Evolutionary conservation across 2,329 filamentous ascomycete genomes (phyloP).

Genomic region (Cercospora sojina): DNA sequence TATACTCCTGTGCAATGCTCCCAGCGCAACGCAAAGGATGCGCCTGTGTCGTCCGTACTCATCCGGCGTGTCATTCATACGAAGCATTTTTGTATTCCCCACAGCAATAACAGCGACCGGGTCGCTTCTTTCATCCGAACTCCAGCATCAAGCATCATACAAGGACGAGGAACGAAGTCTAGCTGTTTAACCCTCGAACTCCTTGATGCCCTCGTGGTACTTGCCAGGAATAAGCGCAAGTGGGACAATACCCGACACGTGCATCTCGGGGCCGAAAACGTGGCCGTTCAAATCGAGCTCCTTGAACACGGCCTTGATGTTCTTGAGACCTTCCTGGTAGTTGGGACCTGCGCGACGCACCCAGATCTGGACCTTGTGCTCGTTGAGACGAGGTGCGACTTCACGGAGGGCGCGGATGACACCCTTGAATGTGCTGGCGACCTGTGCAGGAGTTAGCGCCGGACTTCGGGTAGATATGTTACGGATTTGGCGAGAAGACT

Average conservation of each 20-base stretch:
- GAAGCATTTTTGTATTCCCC: conserved; percentile 4
- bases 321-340: conserved; percentile 99
- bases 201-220: conserved; percentile 58
- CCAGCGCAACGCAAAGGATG: conserved; percentile 7
- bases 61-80: conserved; percentile 13
- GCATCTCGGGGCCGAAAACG: conserved; percentile 76
- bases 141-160: neutral
- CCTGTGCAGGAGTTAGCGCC: conserved; percentile 35
- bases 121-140: conserved; percentile 5
- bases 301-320: conserved; percentile 95
- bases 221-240: conserved; percentile 70
- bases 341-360: conserved; percentile 88
- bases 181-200: conserved; percentile 54
- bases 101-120: neutral
- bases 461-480: neutral
- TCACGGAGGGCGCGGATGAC: conserved; percentile 95
- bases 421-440: conserved; percentile 98
- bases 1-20: conserved; percentile 16
- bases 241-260: conserved; percentile 93
- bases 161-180: neutral
- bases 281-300: conserved; percentile 97
- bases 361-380: conserved; percentile 99
- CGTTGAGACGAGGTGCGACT: conserved; percentile 76
- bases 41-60: conserved; percentile 13
- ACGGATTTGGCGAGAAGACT: conserved; percentile 25